Percentiles rank a stretch among this genome's conserved stretches.
Conservation (phyloP, 116 monocot species). For the Posidonia oceanica region DNA sequence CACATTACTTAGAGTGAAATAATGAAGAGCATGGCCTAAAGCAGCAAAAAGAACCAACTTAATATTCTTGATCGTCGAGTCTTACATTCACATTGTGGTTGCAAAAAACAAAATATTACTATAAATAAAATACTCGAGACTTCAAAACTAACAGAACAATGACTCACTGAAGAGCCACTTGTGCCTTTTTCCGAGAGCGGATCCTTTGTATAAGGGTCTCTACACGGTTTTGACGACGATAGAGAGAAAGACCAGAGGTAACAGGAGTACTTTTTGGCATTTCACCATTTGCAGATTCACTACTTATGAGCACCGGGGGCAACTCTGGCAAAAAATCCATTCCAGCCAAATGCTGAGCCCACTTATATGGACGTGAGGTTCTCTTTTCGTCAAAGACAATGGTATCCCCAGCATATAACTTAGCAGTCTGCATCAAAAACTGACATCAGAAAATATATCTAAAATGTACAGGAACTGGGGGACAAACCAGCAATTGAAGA, state of each 20-base stretch:
- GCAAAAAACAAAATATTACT: too few species aligned
- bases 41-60: background rate
- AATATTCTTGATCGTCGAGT: background rate
- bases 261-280: constrained; percentile 20
- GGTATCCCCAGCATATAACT: constrained; percentile 51
- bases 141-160: constrained; percentile 21
- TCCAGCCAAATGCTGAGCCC: constrained; percentile 98
- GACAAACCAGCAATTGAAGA: too few species aligned
- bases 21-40: background rate
- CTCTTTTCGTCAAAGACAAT: constrained; percentile 44
- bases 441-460: background rate
- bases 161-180: constrained; percentile 98
- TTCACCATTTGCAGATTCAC: constrained; percentile 20
- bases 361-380: constrained; percentile 72
- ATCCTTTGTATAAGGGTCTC: constrained; percentile 80
- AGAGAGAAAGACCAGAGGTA: constrained; percentile 53
- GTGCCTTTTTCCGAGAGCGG: constrained; percentile 81
- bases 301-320: constrained; percentile 30
- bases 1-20: background rate
- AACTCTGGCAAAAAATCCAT: constrained; percentile 87
- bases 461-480: background rate
- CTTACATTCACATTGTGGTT: background rate
- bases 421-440: constrained; percentile 54
- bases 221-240: constrained; percentile 79
- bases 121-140: background rate